Base-by-base conservation (phyloP, 805 yeast species). In the Myxozyma vanderwaltii region DNA sequence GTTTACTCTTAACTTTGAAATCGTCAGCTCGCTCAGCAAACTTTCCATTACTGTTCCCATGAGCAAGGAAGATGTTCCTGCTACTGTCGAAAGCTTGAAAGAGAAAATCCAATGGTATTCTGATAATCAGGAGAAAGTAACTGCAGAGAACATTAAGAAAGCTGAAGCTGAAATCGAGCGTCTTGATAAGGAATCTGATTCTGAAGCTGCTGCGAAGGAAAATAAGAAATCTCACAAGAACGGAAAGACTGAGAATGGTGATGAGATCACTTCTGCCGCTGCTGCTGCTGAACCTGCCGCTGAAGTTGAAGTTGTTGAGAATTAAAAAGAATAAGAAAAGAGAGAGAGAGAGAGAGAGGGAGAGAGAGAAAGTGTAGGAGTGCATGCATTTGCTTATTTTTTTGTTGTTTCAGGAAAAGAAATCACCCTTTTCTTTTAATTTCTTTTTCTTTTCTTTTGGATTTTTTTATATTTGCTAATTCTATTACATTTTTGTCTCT, bases 31-130 rank as follows among this genome's bases (percentile, higher is more conserved):
- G 55, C 82, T 94, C 68, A 80, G 89, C 63, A 87, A 87, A 70
- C 82, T 92, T 70, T 84, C 85, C 56, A 81, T 92, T 65, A 79
- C 87, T 48, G 82, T 91, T 63, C 99, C 99, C 72, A 79, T 86
- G 61, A 81, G 85, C 68, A 76, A 82, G 64, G 94, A 85, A 17
- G 92, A 88, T 55, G 84, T 86, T 65, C 79, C 86, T 33, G 75
- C 75, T 46, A 83, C 92, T 63, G 74, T 88, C 69, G 83, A 79
- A 53, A 78, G 83, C 66, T 83, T 92, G 75, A 83, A 85, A 79
- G 81, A 79, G 68, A 91, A 94, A 74, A 82, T 89, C 70, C 78
- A 77, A 58, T 84, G 84, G 64, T 88, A 82, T 76, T 77, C 81
- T 74, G 79, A 80, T 51, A 84, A 85, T 75, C 96, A 90, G 78